A percentile compares a stretch with the other conserved stretches of the same genome.
phyloP scores from a whole-genome alignment of 108 stramenopile genomes.

The Nannochloropsis salina region DNA sequence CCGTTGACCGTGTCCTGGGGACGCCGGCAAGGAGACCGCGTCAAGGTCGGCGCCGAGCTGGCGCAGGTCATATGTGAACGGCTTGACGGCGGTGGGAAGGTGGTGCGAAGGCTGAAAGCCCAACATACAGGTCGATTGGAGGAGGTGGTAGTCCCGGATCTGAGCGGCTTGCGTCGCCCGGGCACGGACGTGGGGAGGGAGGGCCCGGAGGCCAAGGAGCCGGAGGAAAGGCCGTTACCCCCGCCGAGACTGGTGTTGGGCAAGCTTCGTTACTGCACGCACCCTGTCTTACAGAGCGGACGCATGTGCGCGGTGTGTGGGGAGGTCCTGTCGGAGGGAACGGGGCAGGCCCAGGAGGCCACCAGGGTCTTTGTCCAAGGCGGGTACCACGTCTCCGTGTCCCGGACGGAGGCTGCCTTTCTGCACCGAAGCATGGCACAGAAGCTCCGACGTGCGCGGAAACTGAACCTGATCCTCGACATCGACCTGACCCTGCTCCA shows the following conservation, averaged over 20 bases:
- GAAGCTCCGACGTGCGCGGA: constrained; percentile 24
- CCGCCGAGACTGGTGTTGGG: background rate
- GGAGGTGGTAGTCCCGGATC: background rate
- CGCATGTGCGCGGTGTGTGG: constrained; percentile 17
- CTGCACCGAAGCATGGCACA: constrained; percentile 36
- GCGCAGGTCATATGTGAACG: constrained; percentile 19
- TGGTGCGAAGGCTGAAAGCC: background rate
- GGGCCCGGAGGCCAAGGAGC: background rate
- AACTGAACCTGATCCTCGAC: constrained; percentile 37
- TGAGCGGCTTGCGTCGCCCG: background rate
- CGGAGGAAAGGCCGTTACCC: background rate
- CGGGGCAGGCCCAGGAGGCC: background rate
- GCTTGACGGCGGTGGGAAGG: background rate
- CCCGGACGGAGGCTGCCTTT: background rate
- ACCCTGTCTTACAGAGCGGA: constrained; percentile 14
- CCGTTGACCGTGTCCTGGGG: background rate
- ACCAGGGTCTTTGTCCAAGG: constrained; percentile 3
- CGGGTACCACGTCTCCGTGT: background rate
- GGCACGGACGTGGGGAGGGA: background rate
- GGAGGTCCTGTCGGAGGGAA: background rate
- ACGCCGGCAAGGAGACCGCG: constrained; percentile 7
- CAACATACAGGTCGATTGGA: background rate
- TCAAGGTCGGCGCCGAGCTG: background rate
- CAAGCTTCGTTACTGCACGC: background rate
- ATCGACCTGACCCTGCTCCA: constrained; percentile 44